Conservation (phyloP, 2,329 filamentous ascomycete species). For the Emergomyces pasteurianus region DNA sequence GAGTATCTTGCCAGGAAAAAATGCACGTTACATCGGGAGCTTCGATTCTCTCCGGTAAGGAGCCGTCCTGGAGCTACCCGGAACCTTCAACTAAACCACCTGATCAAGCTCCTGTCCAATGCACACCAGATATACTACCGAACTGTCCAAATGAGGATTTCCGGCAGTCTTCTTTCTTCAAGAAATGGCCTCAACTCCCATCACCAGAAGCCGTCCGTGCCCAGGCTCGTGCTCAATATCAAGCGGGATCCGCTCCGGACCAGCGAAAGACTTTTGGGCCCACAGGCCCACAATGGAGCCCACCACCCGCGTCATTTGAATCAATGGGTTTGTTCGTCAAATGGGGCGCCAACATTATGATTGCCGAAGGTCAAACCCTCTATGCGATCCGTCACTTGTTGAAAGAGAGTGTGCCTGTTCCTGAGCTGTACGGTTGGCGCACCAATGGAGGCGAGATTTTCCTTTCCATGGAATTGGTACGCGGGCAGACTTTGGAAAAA, state of each 20-base stretch:
- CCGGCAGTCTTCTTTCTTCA: background rate
- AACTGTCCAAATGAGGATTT: background rate
- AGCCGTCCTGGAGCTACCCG: background rate
- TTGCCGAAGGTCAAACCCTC: constrained; percentile 22
- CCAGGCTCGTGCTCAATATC: background rate
- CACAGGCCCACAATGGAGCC: background rate
- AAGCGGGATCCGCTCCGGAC: background rate
- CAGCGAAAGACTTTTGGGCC: background rate
- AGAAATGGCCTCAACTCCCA: background rate
- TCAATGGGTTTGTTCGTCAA: constrained; percentile 24
- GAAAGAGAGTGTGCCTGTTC: constrained; percentile 20
- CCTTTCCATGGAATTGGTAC: constrained; percentile 25
- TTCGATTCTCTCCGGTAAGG: constrained; percentile 1
- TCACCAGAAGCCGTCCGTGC: constrained; percentile 1
- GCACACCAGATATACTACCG: background rate
- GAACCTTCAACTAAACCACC: background rate
- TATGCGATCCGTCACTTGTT: constrained; percentile 17
- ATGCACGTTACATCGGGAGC: too few relatives aligned
- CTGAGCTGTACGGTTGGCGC: constrained; percentile 27
- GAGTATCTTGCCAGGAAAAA: too few relatives aligned
- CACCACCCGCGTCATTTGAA: constrained; percentile 15
- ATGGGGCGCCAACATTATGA: constrained; percentile 15
- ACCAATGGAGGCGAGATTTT: constrained; percentile 15
- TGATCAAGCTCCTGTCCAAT: background rate
- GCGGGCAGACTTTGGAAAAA: constrained; percentile 18